Conservation (phyloP, 108 stramenopile genomes). For the Asterionellopsis glacialis region DNA sequence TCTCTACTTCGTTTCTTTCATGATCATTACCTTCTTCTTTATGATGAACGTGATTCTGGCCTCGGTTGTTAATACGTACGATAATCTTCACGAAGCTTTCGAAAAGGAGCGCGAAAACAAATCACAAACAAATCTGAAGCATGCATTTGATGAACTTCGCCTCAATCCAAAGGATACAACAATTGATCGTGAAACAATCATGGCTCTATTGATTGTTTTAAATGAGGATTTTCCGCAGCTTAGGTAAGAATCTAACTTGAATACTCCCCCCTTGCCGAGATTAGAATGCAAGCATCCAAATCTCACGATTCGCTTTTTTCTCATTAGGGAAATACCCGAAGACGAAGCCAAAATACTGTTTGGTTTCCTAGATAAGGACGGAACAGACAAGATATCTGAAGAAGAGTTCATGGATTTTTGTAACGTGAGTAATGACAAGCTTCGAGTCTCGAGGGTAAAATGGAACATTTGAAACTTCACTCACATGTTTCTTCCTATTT, state of each 20-base stretch:
- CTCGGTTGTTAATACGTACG: slow-evolving; percentile 55
- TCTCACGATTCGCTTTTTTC: slow-evolving; percentile 16
- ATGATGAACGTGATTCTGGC: slow-evolving; percentile 77
- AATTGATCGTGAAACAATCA: slow-evolving; percentile 51
- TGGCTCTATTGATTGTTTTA: slow-evolving; percentile 57
- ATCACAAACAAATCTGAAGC: slow-evolving; percentile 28
- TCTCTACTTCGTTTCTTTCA: slow-evolving; percentile 66
- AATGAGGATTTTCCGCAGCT: slow-evolving; percentile 78
- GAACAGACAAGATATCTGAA: slow-evolving; percentile 31
- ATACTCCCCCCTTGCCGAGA: no score
- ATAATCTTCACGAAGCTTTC: slow-evolving; percentile 33
- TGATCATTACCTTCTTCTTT: slow-evolving; percentile 72
- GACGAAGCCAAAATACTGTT: slow-evolving; percentile 17
- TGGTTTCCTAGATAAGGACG: slow-evolving; percentile 44
- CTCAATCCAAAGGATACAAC: slow-evolving; percentile 16
- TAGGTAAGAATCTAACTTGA: slow-evolving; percentile 33
- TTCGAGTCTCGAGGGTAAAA: no score
- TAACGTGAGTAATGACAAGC: slow-evolving; percentile 12
- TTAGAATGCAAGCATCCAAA: no score
- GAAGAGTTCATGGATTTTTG: slow-evolving; percentile 65
- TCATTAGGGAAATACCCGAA: slow-evolving; percentile 17
- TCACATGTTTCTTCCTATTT: no score
- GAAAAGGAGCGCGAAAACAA: slow-evolving; percentile 20
- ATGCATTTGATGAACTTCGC: slow-evolving; percentile 62
- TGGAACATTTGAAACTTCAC: no score